Evolutionary conservation across 2,329 filamentous ascomycete genomes (phyloP).

Genomic region (Colletotrichum spinosum): DNA sequence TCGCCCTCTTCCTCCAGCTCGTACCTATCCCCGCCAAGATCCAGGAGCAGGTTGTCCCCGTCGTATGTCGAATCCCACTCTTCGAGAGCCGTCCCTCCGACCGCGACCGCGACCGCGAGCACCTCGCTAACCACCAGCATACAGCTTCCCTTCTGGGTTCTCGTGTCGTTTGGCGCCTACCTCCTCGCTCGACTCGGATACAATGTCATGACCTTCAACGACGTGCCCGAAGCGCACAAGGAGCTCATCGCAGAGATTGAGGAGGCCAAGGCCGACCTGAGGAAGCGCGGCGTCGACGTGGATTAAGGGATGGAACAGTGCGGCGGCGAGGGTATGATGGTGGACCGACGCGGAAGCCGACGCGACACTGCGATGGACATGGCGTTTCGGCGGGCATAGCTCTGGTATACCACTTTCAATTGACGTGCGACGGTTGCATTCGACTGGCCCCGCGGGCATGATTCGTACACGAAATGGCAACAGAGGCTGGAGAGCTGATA

Average conservation of each 20-base stretch:
- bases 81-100: neutral
- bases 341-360: neutral
- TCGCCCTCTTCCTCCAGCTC: constrained; percentile 85
- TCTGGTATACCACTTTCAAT: constrained; percentile 6
- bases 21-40: constrained; percentile 82
- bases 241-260: constrained; percentile 90
- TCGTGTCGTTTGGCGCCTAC: constrained; percentile 92
- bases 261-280: constrained; percentile 78
- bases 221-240: constrained; percentile 89
- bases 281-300: constrained; percentile 80
- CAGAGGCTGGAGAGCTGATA: too few species aligned
- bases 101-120: neutral
- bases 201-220: constrained; percentile 96
- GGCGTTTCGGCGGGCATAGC: constrained; percentile 12
- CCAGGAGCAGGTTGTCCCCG: constrained; percentile 87
- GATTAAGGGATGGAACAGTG: constrained; percentile 61
- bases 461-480: too few species aligned
- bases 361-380: neutral
- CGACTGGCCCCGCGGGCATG: too few species aligned
- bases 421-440: neutral
- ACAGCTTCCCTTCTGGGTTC: constrained; percentile 91
- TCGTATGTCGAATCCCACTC: constrained; percentile 70
- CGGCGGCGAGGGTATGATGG: neutral
- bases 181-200: constrained; percentile 91
- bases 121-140: constrained; percentile 15